Percentiles rank a stretch among this genome's conserved stretches.
Conservation (phyloP, 1,284 basidiomycete species). For the Boletus smithii region DNA sequence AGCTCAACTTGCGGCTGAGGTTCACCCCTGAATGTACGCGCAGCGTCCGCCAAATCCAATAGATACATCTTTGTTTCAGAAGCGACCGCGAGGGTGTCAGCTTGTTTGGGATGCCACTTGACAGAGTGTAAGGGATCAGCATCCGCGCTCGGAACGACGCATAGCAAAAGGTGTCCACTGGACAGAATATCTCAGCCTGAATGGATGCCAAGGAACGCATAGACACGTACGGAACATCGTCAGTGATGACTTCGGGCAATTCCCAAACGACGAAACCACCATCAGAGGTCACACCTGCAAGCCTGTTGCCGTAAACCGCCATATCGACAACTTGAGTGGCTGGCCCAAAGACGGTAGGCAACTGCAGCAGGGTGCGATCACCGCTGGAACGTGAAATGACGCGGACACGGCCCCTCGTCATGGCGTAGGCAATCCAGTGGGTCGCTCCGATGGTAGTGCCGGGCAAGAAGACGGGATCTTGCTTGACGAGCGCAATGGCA, state of each 20-base stretch:
- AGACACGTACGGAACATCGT: conserved; percentile 74
- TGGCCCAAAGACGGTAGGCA: conserved; percentile 61
- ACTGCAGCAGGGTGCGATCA: conserved; percentile 74
- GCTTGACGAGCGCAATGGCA: conserved; percentile 78
- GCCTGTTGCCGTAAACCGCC: conserved; percentile 75
- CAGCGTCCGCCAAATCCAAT: conserved; percentile 63
- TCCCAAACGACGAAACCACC: conserved; percentile 86
- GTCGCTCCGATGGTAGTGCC: conserved; percentile 83
- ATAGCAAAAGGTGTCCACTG: conserved; percentile 68
- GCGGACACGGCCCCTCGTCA: conserved; percentile 85
- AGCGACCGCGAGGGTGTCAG: conserved; percentile 72
- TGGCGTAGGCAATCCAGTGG: conserved; percentile 84
- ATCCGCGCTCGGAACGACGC: conserved; percentile 58
- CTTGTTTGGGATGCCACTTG: conserved; percentile 78
- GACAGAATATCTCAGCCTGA: conserved; percentile 13
- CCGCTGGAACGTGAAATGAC: conserved; percentile 83
- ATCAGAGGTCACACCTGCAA: conserved; percentile 80
- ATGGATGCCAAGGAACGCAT: conserved; percentile 1
- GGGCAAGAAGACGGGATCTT: conserved; percentile 74
- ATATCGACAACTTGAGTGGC: conserved; percentile 72
- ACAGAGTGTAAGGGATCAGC: conserved; percentile 68
- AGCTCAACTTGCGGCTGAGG: conserved; percentile 64
- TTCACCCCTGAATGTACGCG: conserved; percentile 55
- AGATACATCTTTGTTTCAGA: conserved; percentile 70
- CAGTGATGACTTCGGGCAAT: conserved; percentile 71